phyloP scores from a whole-genome alignment of 2,329 filamentous ascomycete genomes.

The Hymenoscyphus albidus region DNA sequence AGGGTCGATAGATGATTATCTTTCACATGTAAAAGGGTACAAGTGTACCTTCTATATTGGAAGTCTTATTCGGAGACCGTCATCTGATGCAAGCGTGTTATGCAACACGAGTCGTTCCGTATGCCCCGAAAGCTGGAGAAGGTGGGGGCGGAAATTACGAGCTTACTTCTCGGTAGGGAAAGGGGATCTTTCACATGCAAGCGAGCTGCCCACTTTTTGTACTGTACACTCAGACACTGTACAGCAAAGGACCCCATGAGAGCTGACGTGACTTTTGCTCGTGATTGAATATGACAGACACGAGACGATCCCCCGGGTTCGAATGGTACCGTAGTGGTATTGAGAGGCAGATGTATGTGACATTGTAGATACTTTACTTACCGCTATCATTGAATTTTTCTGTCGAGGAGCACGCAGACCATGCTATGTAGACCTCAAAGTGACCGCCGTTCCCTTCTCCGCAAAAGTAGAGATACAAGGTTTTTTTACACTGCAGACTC shows the following conservation, averaged over 20 bases:
- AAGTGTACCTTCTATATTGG: not conserved
- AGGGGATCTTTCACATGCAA: slow-evolving; percentile 4
- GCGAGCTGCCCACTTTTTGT: not conserved
- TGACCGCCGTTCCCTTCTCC: not conserved
- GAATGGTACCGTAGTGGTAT: not conserved
- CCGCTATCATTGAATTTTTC: not conserved
- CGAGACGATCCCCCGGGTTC: not conserved
- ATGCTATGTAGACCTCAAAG: too few species aligned
- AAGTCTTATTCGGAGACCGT: not conserved
- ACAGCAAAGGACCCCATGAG: not conserved
- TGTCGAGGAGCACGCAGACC: not conserved
- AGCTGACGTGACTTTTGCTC: not conserved
- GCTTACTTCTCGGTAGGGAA: not conserved
- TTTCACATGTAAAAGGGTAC: not conserved
- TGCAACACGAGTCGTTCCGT: slow-evolving; percentile 2
- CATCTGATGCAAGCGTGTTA: not conserved
- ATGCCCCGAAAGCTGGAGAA: slow-evolving; percentile 3
- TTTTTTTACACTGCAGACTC: not conserved
- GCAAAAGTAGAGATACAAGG: not conserved
- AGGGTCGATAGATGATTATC: not conserved
- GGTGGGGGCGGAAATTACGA: not conserved
- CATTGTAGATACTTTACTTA: not conserved
- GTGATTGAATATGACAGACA: not conserved
- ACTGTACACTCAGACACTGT: not conserved
- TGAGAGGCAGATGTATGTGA: not conserved